Evolutionary conservation across 179 eudicot genomes (phyloP).

Genomic region (Gypsophila paniculata): DNA sequence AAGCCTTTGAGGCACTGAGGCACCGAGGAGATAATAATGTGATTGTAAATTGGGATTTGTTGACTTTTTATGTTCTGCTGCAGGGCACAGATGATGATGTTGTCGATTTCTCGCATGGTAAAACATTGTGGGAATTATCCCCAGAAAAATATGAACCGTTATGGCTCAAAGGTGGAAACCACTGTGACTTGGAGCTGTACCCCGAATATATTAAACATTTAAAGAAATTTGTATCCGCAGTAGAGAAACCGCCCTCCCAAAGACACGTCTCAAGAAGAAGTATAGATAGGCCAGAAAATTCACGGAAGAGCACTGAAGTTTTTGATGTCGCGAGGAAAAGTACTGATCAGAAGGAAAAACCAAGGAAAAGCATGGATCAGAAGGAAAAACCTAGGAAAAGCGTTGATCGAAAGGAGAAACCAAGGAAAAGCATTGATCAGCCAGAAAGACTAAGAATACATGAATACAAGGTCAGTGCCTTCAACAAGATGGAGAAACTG

Average conservation of each 20-base stretch:
- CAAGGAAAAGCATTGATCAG: slow-evolving; percentile 63
- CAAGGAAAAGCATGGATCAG: slow-evolving; percentile 57
- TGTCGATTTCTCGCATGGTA: slow-evolving; percentile 88
- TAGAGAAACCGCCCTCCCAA: slow-evolving; percentile 76
- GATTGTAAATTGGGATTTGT: background rate
- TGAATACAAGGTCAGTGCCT: slow-evolving; percentile 45
- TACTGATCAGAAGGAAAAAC: slow-evolving; percentile 58
- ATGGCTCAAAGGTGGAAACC: slow-evolving; percentile 94
- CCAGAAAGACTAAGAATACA: slow-evolving; percentile 40
- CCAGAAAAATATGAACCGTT: slow-evolving; percentile 82
- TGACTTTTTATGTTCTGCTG: slow-evolving; percentile 19
- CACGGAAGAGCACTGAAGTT: slow-evolving; percentile 58
- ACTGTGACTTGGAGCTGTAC: slow-evolving; percentile 79
- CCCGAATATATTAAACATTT: slow-evolving; percentile 92
- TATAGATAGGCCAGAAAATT: slow-evolving; percentile 54
- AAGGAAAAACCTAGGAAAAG: slow-evolving; percentile 30
- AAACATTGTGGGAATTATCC: slow-evolving; percentile 74
- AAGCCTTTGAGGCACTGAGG: background rate
- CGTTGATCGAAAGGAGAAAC: slow-evolving; percentile 58
- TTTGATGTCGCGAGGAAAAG: slow-evolving; percentile 62
- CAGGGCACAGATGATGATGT: slow-evolving; percentile 94
- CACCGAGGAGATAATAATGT: background rate
- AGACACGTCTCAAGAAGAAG: slow-evolving; percentile 62
- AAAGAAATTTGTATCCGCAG: slow-evolving; percentile 56
- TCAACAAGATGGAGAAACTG: slow-evolving; percentile 54